Evolutionary conservation across 2,329 filamentous ascomycete genomes (phyloP), one percentile per base, ranked within the genome.

Genomic region (Daldinia eschscholtzii): DNA sequence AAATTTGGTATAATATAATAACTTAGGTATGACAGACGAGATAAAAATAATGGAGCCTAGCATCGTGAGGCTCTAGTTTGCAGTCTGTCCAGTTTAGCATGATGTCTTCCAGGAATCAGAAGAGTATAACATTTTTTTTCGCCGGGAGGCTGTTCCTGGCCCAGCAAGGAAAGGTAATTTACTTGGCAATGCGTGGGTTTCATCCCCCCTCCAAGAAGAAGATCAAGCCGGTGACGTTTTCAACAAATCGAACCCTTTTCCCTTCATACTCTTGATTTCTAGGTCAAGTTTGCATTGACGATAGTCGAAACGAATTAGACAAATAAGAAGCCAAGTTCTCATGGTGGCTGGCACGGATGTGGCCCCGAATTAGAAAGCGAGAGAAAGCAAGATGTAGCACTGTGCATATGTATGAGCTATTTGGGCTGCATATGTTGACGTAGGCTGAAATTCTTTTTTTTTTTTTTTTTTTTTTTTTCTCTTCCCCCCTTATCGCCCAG

Each of bases 381-480:
- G 55, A 59, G 50, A 61, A 30, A 59, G 50, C 61, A 30, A 42
- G 61, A 58, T 53, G 67, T 61, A 57, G 53, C 20, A 53, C 57
- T 35, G 28, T 69, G 57, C 61, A 65, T 66, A 70, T 65, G 66
- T 70, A 64, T 65, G 70, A 67, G 67, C 59, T 65, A 71, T 70
- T 66, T 67, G 67, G 59, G 64, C 61, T 72, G 68, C 70, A 72
- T 46, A 58, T 67, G 66, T 72, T 72, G 70, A 72, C 70, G 70
- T 72, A 72, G 64, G 64, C 52, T 60, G 68, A 61, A 65, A 67
- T 62, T 67, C 64, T 48, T 67, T 35, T 35, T 9, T 35, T 35
- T 35, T 35, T 2, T 33, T 33, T 7, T 6, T 1, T 33, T 33
- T 7, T 7, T 7, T n/a, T 33, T 33, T 33, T 33, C 6, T 35